Conservation (phyloP, 192 early-diverging fungal genomes). For the Thoreauomyces humboldtii region DNA sequence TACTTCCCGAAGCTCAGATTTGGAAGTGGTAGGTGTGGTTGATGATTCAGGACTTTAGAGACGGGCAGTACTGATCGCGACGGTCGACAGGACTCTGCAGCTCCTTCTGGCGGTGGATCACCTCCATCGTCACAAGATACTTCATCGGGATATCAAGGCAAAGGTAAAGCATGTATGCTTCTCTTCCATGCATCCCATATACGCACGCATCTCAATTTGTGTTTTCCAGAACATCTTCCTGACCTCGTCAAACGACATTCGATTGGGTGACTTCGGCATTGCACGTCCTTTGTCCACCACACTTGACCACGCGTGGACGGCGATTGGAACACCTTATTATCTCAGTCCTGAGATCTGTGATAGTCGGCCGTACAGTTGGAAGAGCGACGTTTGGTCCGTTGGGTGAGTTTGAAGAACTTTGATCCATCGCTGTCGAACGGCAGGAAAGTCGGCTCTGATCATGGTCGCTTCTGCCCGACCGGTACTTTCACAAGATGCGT, state of each 20-base stretch:
- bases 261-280: constrained; percentile 17
- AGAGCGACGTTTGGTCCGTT: constrained; percentile 15
- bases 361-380: not conserved
- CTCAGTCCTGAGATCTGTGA: constrained; percentile 11
- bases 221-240: constrained; percentile 21
- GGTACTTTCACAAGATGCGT: not conserved
- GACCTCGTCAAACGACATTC: not conserved
- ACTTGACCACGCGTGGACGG: constrained; percentile 1
- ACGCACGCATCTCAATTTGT: not conserved
- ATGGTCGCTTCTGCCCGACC: not conserved
- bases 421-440: no score
- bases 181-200: not conserved
- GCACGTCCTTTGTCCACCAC: not conserved
- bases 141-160: constrained; percentile 21
- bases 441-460: no score
- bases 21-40: constrained; percentile 7
- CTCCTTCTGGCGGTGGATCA: constrained; percentile 9
- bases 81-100: constrained; percentile 1
- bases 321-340: constrained; percentile 23
- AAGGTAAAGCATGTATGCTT: constrained; percentile 2
- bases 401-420: constrained; percentile 8
- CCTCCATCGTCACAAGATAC: constrained; percentile 6
- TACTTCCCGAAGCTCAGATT: constrained; percentile 4
- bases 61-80: not conserved
- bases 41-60: not conserved